Evolutionary conservation across 495 filamentous ascomycete species (phyloP), one percentile per base, ranked within the genome.

Genomic region (Aspergillus conjunctus): DNA sequence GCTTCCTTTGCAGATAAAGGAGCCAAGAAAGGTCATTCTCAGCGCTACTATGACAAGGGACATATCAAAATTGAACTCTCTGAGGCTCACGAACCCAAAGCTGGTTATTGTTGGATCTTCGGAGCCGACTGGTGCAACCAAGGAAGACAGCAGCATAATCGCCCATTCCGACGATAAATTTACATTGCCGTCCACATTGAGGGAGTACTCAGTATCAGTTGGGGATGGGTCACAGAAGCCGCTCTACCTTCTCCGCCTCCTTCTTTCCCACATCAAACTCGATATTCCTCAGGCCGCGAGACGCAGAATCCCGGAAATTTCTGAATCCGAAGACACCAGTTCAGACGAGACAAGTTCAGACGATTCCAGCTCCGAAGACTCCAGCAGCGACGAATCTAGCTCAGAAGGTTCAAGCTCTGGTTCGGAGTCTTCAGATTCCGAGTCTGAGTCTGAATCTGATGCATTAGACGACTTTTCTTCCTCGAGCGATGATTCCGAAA

Each of bases 31-130:
- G 71, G 79, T 97, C 21, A 77, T 96, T 37, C 79, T 97, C 11
- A 96, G 91, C 69, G 94, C 94, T 8, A 97, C 95, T 0, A 96
- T 98, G 90, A 96, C 92, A 2, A 81, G 84, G 32, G 93, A 98
- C 70, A 78, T 96, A 37, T 88, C 88, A 17, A 90, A 92, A 60
- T 71, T 98, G 48, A 88, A 86, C 44, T 84, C 80, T 0, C 70
- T 98, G 49, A 89, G 84, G 56, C 81, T 98, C 20, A 77, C 79
- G 2, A 81, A 87, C 60, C 94, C 94, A 12, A 87, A 82, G 51
- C 75, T 97, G 60, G 82, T 98, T 5, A 80, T 92, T 9, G 81
- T 97, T 11, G 87, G 78, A 1, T 49, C 61, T 8, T 64, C 68
- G 15, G 77, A 90, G 54, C 75, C 81, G 17, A 66, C 73, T 21